Conservation (phyloP, 2,329 filamentous ascomycete species). For the Stachybotrys chlorohalonatus region DNA sequence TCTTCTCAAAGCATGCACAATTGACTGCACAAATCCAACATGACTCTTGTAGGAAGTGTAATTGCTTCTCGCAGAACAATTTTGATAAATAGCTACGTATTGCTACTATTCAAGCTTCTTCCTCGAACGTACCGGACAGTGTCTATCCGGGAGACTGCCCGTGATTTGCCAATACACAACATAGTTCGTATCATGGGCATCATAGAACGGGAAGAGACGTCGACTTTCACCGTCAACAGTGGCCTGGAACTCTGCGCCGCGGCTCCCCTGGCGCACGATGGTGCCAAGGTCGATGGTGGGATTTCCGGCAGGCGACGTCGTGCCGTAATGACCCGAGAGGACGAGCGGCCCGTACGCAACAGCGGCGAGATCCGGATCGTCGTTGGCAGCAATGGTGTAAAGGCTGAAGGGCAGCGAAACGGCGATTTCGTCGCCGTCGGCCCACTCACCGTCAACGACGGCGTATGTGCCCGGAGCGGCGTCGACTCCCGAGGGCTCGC, state of each 20-base stretch:
- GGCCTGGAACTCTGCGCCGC: constrained; percentile 21
- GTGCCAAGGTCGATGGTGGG: constrained; percentile 21
- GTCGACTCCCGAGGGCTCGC: constrained; percentile 14
- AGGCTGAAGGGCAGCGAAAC: constrained; percentile 37
- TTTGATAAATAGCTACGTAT: no score
- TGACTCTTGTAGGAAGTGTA: no score
- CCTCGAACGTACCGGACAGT: no score
- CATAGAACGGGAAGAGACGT: constrained; percentile 27
- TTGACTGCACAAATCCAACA: no score
- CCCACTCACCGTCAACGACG: constrained; percentile 30
- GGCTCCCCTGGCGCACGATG: constrained; percentile 11
- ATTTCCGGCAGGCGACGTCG: constrained; percentile 9
- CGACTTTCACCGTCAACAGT: constrained; percentile 20
- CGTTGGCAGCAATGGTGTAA: constrained; percentile 34
- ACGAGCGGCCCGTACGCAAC: constrained; percentile 37
- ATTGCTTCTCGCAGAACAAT: no score
- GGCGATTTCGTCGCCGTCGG: constrained; percentile 29
- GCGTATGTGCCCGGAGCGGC: constrained; percentile 29
- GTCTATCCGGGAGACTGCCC: constrained; percentile 2
- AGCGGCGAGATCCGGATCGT: constrained; percentile 31
- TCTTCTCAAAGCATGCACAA: no score
- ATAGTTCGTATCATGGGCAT: constrained; percentile 31
- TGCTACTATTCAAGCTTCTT: no score
- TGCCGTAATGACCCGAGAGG: constrained; percentile 35
- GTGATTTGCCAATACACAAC: constrained; percentile 29